A percentile compares a stretch with the other conserved stretches of the same genome.
phyloP scores from a whole-genome alignment of 345 rosid species.

The Citrus sp. region DNA sequence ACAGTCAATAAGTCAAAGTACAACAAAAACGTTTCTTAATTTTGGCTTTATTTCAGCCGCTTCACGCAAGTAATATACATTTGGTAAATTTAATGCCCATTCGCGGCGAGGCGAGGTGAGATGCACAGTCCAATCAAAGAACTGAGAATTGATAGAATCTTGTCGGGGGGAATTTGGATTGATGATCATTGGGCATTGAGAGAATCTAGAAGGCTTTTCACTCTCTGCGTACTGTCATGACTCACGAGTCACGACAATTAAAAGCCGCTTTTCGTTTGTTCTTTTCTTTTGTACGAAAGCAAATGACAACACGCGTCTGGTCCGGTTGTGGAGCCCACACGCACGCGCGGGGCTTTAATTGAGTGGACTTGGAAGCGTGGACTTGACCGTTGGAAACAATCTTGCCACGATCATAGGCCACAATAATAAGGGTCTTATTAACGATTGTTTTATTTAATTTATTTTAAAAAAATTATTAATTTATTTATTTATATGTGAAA shows the following conservation, averaged over 20 bases:
- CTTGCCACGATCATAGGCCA: not conserved
- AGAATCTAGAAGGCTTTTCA: not conserved
- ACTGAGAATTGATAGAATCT: not conserved
- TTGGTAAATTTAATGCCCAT: not conserved
- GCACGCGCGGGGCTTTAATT: not conserved
- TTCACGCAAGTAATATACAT: not conserved
- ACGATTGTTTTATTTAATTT: no score
- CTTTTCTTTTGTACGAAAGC: not conserved
- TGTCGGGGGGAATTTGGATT: no score
- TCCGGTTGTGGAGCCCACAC: slow-evolving; percentile 4
- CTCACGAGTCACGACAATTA: not conserved
- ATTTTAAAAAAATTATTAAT: no score
- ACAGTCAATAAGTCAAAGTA: slow-evolving; percentile 15
- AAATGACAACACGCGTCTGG: not conserved
- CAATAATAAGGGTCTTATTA: not conserved
- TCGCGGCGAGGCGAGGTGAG: not conserved
- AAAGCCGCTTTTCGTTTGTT: not conserved
- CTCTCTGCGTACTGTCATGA: not conserved
- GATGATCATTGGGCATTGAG: not conserved
- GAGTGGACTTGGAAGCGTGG: not conserved
- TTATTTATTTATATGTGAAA: no score
- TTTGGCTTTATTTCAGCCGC: slow-evolving; percentile 9
- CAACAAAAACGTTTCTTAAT: not conserved
- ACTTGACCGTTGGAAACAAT: not conserved
- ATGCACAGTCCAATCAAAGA: slow-evolving; percentile 10